Percentiles rank a stretch among this genome's conserved stretches.
phyloP scores from a whole-genome alignment of 2,329 filamentous ascomycete genomes.

The Trichoderma cornu-damae region DNA sequence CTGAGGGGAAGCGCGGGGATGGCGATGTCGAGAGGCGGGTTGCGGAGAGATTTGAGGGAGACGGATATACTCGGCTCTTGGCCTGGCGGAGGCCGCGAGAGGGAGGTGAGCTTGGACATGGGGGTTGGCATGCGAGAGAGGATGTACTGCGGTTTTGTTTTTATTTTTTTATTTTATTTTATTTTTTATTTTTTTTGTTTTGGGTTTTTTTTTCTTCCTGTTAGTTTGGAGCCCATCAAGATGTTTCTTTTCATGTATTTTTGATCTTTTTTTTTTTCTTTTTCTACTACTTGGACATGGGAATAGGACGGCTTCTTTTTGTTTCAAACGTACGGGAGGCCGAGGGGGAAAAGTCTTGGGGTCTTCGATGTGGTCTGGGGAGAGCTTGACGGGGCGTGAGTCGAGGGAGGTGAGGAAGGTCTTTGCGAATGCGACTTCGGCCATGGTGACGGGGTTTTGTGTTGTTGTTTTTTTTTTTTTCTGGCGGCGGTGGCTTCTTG shows the following conservation, averaged over 20 bases:
- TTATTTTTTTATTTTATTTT: no score
- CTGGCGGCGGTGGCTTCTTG: background rate
- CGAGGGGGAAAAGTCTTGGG: conserved; percentile 70
- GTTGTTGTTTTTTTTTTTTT: background rate
- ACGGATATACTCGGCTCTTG: conserved; percentile 52
- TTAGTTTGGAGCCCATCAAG: no score
- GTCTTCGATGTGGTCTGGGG: conserved; percentile 87
- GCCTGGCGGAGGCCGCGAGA: conserved; percentile 48
- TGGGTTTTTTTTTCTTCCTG: background rate
- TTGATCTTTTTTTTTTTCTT: no score
- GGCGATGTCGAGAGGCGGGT: conserved; percentile 63
- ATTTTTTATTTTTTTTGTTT: background rate
- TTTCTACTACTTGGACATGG: no score
- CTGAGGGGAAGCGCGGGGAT: conserved; percentile 58
- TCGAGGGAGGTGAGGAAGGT: conserved; percentile 77
- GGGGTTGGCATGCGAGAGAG: conserved; percentile 62
- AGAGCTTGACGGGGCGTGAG: conserved; percentile 71
- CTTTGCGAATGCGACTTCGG: conserved; percentile 81
- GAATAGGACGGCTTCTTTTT: background rate
- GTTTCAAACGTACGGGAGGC: conserved; percentile 57
- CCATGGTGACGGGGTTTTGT: conserved; percentile 47
- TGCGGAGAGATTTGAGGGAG: conserved; percentile 70
- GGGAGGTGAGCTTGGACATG: conserved; percentile 46
- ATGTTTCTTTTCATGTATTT: no score
- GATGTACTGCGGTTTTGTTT: conserved; percentile 52